Base-by-base conservation (phyloP, 805 yeast species). In the Yueomyces sp. region DNA sequence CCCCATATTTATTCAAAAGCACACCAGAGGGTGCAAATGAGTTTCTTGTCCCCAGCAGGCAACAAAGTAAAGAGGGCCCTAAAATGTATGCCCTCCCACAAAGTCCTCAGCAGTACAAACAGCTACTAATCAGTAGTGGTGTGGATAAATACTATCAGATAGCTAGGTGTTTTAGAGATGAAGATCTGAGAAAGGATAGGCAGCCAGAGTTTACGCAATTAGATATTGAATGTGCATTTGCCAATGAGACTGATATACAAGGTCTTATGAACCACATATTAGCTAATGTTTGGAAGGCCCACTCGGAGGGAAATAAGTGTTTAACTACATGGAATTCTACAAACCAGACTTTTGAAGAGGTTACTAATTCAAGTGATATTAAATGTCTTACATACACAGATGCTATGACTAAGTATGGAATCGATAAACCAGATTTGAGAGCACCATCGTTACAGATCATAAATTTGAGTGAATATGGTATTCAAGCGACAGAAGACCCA, bases 1-100 rank as follows among this genome's bases (percentile, higher is more conserved):
- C 98, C 0, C 98, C 98, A 1, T 60, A 90, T 5, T 64, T 92
- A 30, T 92, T 92, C 70, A 88, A 92, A 56, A 84, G 95, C 2
- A 92, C 98, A 0, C 98, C 98, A 0, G 98, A 92, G 62, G 98
- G 98, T 12, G 98, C 98, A 1, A 70, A 94, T 36, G 99, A 92
- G 62, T 92, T 90, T 59, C 63, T 92, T 40, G 96, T 92, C 0
- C 98, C 98, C 1, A 85, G 96, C 0, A 71, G 97, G 50, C 65
- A 72, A 12, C 57, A 65, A 1, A 62, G 64, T 2, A 64, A 68
- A 29, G 37, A 38, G 3, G 30, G 44, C 9, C 51, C 54, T 6
- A 55, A 62, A 26, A 82, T 84, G 60, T 92, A 90, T 59, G 96
- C 98, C 0, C 68, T 92, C 30, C 96, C 97, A 0, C 99, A 92